Percentiles rank a stretch among this genome's conserved stretches.
phyloP scores from a whole-genome alignment of 1,284 basidiomycete genomes.

The Ustilago nuda region DNA sequence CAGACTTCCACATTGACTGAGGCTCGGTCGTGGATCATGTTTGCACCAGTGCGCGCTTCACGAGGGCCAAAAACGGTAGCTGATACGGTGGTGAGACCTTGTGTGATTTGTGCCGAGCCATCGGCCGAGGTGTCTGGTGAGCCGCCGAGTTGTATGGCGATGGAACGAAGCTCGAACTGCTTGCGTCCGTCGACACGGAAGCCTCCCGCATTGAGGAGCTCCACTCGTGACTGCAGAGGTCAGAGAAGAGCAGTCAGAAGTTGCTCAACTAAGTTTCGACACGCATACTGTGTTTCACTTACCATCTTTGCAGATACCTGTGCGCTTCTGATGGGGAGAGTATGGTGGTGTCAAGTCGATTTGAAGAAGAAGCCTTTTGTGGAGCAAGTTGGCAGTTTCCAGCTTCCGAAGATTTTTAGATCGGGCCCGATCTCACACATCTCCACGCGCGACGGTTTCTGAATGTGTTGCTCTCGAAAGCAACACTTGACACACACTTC shows the following conservation, averaged over 20 bases:
- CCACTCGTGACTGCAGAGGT: slow-evolving; percentile 76
- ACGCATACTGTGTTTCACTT: neutral
- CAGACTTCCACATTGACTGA: slow-evolving; percentile 77
- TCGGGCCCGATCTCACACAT: slow-evolving; percentile 19
- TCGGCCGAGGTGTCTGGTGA: slow-evolving; percentile 74
- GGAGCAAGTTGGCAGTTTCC: slow-evolving; percentile 24
- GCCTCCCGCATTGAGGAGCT: slow-evolving; percentile 86
- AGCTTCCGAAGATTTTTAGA: slow-evolving; percentile 15
- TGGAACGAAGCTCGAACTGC: slow-evolving; percentile 87
- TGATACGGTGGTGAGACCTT: slow-evolving; percentile 88
- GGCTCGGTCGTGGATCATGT: slow-evolving; percentile 70
- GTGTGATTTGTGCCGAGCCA: slow-evolving; percentile 83
- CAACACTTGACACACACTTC: slow-evolving; percentile 17
- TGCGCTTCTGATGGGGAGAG: neutral
- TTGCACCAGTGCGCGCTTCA: slow-evolving; percentile 75
- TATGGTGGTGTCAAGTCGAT: neutral
- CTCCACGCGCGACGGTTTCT: slow-evolving; percentile 21
- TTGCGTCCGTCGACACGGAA: slow-evolving; percentile 87
- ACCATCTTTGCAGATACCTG: slow-evolving; percentile 13
- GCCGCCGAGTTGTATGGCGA: slow-evolving; percentile 77
- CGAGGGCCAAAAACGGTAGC: slow-evolving; percentile 90
- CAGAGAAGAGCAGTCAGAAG: neutral
- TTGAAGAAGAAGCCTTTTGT: slow-evolving; percentile 8
- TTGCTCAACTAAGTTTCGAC: neutral
- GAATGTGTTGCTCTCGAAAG: slow-evolving; percentile 28